These are phyloP conservation scores for Sporisorium graminicola DNA, from an alignment of 1,284 basidiomycete species.

Conservation along the genomic window DNA sequence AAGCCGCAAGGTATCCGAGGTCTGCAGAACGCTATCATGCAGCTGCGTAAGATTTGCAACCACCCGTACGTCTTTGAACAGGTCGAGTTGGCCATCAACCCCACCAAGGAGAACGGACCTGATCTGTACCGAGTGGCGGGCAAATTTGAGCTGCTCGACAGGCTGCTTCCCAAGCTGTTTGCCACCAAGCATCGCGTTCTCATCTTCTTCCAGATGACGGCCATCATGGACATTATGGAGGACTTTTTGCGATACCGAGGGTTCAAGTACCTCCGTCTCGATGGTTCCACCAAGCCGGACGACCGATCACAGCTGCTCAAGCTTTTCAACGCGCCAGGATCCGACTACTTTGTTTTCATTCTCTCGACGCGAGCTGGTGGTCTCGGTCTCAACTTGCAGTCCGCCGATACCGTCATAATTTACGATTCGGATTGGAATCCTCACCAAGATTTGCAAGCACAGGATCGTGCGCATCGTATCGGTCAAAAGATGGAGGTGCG, in stretches of 20 bases:
- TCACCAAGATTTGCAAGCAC: conserved; percentile 83
- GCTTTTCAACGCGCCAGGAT: conserved; percentile 90
- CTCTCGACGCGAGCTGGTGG: conserved; percentile 94
- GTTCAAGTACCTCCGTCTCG: conserved; percentile 92
- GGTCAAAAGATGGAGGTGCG: conserved; percentile 98
- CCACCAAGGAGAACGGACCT: conserved; percentile 82
- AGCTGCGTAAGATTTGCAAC: conserved; percentile 98
- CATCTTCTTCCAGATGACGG: conserved; percentile 99
- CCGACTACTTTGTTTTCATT: conserved; percentile 88
- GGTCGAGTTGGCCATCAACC: conserved; percentile 92
- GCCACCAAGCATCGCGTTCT: conserved; percentile 91
- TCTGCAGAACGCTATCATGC: conserved; percentile 98
- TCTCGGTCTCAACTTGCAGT: conserved; percentile 96
- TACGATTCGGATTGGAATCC: conserved; percentile 73
- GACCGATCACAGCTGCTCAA: conserved; percentile 92
- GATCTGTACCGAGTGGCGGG: conserved; percentile 85
- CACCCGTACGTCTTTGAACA: conserved; percentile 84
- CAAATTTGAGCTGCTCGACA: conserved; percentile 94
- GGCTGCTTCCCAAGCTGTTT: conserved; percentile 95
- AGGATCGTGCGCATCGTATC: conserved; percentile 92
- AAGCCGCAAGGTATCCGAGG: conserved; percentile 70
- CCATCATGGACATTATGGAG: conserved; percentile 99
- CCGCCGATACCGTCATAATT: conserved; percentile 99
- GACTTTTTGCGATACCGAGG: conserved; percentile 93
- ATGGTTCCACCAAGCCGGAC: conserved; percentile 98